Base-by-base conservation (phyloP, 257 asterid species). In the Verbascum thapsus region DNA sequence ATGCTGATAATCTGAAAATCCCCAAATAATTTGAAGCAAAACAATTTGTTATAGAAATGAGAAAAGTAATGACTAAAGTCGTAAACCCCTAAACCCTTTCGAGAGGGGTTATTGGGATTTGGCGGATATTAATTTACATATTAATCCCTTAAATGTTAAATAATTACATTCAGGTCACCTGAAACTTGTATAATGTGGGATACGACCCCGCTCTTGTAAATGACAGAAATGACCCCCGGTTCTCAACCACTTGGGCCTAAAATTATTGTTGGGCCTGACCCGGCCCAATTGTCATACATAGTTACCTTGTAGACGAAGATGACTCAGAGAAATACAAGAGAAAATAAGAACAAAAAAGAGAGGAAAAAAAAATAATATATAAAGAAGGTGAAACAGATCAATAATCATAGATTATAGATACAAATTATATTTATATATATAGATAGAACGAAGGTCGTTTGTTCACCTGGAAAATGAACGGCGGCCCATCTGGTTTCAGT, bases 401-500 rank as follows among this genome's bases (percentile, higher is more conserved):
- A 17, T 9, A 26, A 34, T 26, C 32, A 26, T 26, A 26, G 2
- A 10, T 18, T 48, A 18, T 18, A 50, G 51, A 71, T 51, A 51
- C 20, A 15, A 57, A 71, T 53, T 49, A 9, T 42, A 55, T 30
- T 37, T 6, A 12, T 32, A 52, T 59, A 64, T 38, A 58, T 44
- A 63, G 3, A 26, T 26, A 64, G 19, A 13, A n/a, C 48, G 22
- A 63, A 30, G 63, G 78, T 76, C 69, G 80, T 85, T 75, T 80
- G 82, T 78, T 81, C 79, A 67, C 77, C 80, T 39, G 70, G 76
- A 74, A 87, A 43, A 94, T 90, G 99, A 90, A 92, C 95, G 97
- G 96, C 81, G 97, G 97, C 75, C 97, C 96, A 72, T 87, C 96
- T 79, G 99, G 99, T 76, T 92, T 92, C 88, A 83, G 97, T 92